Evolutionary conservation across 768 basidiomycete species (phyloP).

Genomic region (Boletellus ananas): DNA sequence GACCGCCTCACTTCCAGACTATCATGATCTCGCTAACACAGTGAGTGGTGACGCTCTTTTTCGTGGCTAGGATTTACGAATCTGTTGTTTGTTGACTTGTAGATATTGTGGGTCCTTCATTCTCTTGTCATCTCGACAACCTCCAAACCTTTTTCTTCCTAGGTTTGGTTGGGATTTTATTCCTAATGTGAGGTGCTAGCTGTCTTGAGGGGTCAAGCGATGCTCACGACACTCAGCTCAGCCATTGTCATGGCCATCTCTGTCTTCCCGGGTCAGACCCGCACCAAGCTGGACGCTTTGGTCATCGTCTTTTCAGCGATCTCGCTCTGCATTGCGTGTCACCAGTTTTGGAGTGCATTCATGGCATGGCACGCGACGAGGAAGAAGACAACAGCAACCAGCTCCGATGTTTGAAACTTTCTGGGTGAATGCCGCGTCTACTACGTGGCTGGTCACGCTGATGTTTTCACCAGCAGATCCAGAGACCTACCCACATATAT

Average conservation of each 20-base stretch:
- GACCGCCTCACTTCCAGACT: background rate
- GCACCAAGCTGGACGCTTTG: slow-evolving; percentile 16
- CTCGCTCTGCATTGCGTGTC: slow-evolving; percentile 15
- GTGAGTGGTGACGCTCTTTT: slow-evolving; percentile 8
- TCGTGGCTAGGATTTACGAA: background rate
- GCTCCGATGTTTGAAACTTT: slow-evolving; percentile 5
- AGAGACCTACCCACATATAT: background rate
- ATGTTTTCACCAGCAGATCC: background rate
- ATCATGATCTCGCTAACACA: slow-evolving; percentile 12
- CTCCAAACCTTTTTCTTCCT: background rate
- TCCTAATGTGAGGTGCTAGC: slow-evolving; percentile 14
- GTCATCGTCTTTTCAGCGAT: slow-evolving; percentile 13
- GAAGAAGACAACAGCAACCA: slow-evolving; percentile 5
- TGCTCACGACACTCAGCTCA: slow-evolving; percentile 10
- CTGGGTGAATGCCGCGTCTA: slow-evolving; percentile 1
- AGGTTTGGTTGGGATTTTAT: slow-evolving; percentile 20
- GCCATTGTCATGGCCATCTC: slow-evolving; percentile 16
- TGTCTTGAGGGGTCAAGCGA: background rate
- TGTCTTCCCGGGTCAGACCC: slow-evolving; percentile 1
- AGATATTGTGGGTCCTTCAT: slow-evolving; percentile 18
- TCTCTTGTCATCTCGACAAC: background rate
- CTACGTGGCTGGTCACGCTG: background rate
- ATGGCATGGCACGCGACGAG: slow-evolving; percentile 12
- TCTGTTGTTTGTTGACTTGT: background rate
- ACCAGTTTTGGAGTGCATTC: slow-evolving; percentile 22